A percentile compares a stretch with the other conserved stretches of the same genome.
Evolutionary conservation across 2,329 filamentous ascomycete species (phyloP).

Genomic region (Cercospora sp.): DNA sequence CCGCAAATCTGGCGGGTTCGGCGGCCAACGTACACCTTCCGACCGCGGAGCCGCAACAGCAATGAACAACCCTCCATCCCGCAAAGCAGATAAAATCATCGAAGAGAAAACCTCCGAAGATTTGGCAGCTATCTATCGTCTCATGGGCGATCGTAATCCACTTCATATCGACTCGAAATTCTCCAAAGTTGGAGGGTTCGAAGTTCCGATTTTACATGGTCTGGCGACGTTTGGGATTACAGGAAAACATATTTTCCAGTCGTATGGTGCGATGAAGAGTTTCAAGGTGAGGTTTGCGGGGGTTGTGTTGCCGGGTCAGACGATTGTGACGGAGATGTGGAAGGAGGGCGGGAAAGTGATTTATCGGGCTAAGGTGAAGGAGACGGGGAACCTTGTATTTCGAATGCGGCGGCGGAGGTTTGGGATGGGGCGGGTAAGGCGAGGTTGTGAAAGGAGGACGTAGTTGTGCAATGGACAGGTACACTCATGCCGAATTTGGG

Average conservation of each 20-base stretch:
- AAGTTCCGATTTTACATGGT: constrained; percentile 89
- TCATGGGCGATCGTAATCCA: constrained; percentile 94
- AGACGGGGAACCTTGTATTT: constrained; percentile 88
- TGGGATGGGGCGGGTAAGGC: constrained; percentile 47
- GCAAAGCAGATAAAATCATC: constrained; percentile 76
- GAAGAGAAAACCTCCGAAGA: constrained; percentile 86
- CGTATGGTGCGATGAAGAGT: constrained; percentile 80
- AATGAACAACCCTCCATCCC: constrained; percentile 74
- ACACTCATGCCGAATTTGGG: too few relatives aligned
- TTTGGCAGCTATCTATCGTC: constrained; percentile 88
- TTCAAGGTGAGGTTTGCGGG: constrained; percentile 90
- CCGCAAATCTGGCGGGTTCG: constrained; percentile 85
- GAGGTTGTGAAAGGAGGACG: constrained; percentile 36
- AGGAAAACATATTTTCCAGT: constrained; percentile 86
- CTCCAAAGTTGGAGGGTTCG: constrained; percentile 92
- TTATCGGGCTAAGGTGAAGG: constrained; percentile 86
- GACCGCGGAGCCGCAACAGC: constrained; percentile 80
- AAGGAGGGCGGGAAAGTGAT: constrained; percentile 75
- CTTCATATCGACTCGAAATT: constrained; percentile 94
- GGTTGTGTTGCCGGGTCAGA: constrained; percentile 81
- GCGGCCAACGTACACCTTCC: constrained; percentile 71
- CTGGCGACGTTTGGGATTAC: constrained; percentile 91
- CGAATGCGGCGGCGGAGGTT: constrained; percentile 73
- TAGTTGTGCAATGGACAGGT: too few relatives aligned
- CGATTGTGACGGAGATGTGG: constrained; percentile 91